phyloP scores from a whole-genome alignment of 2,329 filamentous ascomycete genomes.

The Trichoderma citrinoviride region DNA sequence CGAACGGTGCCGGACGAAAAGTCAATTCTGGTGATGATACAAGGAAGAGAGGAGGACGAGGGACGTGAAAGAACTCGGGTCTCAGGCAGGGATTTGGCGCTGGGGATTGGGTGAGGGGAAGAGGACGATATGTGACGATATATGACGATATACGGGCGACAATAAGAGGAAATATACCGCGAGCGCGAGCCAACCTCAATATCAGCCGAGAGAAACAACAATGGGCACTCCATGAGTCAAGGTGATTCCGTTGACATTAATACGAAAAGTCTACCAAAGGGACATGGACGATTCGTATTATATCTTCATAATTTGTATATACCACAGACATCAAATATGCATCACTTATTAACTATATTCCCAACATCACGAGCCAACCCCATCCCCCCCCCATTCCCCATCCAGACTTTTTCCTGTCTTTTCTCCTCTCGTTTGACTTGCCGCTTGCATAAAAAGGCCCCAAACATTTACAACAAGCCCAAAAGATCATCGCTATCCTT shows the following conservation, averaged over 20 bases:
- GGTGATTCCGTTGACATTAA: too few relatives aligned
- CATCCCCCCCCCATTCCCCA: background rate
- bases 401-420: background rate
- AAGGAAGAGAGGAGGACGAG: too few relatives aligned
- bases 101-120: too few relatives aligned
- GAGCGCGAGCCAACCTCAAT: background rate
- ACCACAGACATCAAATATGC: constrained; percentile 12
- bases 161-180: background rate
- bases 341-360: constrained; percentile 18
- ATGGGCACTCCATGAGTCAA: too few relatives aligned
- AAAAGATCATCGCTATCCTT: constrained; percentile 62
- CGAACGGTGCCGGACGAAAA: too few relatives aligned
- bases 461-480: constrained; percentile 39
- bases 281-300: background rate
- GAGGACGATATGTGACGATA: background rate
- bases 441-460: background rate
- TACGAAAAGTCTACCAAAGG: background rate
- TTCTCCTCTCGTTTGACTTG: background rate
- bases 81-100: too few relatives aligned
- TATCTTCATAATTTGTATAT: constrained; percentile 16
- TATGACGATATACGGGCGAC: too few relatives aligned
- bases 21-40: too few relatives aligned
- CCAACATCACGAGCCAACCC: background rate
- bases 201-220: background rate
- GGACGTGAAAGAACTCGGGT: too few relatives aligned